These are phyloP conservation scores for Ophiobolus disseminans DNA, from an alignment of 2,329 filamentous ascomycete genomes.

Conservation along the genomic window DNA sequence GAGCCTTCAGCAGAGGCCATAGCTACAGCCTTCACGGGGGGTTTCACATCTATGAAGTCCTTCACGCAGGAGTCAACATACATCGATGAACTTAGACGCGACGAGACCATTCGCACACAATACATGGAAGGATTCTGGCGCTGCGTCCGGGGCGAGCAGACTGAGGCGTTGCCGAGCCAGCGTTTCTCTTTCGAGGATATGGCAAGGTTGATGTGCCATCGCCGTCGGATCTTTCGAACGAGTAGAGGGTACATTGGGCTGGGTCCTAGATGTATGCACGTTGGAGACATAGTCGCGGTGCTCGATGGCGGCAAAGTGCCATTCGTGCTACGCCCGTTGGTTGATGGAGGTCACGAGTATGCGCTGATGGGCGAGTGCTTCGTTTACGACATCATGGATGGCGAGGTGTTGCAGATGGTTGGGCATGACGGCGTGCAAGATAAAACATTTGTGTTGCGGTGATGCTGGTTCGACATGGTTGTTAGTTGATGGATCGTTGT, in stretches of 20 bases:
- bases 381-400: background rate
- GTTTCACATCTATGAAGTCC: too few relatives aligned
- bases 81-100: background rate
- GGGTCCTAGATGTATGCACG: conserved; percentile 5
- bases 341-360: background rate
- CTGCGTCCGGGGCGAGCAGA: background rate
- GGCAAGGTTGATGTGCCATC: background rate
- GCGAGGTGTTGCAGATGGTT: background rate
- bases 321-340: background rate
- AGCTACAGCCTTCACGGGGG: background rate
- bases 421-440: background rate
- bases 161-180: background rate
- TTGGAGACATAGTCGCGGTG: conserved; percentile 5
- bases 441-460: background rate
- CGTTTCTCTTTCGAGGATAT: background rate
- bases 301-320: conserved; percentile 3
- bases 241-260: conserved; percentile 1
- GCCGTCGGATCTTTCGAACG: background rate
- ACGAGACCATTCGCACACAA: background rate
- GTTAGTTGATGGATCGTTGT: too few relatives aligned
- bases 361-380: conserved; percentile 8
- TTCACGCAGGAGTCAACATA: too few relatives aligned
- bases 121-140: background rate
- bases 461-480: too few relatives aligned
- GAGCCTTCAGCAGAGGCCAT: background rate